phyloP scores from a whole-genome alignment of 2,329 filamentous ascomycete species.

The Ascochyta clinopodiicola region DNA sequence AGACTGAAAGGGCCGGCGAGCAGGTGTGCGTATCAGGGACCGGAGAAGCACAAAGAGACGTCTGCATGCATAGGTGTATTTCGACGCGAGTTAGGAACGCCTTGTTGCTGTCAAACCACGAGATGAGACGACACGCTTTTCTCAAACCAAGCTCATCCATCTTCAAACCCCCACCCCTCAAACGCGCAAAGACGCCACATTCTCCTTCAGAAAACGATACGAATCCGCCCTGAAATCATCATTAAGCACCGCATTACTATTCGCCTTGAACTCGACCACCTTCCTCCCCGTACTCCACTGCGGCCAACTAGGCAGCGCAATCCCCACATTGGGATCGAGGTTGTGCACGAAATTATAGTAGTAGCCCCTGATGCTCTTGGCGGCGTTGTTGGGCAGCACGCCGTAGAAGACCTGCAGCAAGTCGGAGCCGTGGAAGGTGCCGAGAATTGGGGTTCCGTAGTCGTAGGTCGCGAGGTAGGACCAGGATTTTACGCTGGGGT shows the following conservation, averaged over 20 bases:
- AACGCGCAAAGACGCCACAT: constrained; percentile 20
- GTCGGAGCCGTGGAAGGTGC: constrained; percentile 78
- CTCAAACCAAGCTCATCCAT: not conserved
- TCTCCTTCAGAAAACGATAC: constrained; percentile 51
- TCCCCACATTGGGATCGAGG: constrained; percentile 70
- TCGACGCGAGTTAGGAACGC: too few species aligned
- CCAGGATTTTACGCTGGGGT: constrained; percentile 70
- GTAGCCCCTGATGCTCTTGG: constrained; percentile 67
- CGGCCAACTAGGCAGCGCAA: constrained; percentile 58
- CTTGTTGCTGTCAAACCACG: too few species aligned
- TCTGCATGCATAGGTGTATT: too few species aligned
- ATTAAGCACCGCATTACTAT: constrained; percentile 46
- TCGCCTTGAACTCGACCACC: constrained; percentile 58
- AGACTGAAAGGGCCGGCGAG: too few species aligned
- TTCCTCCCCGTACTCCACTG: constrained; percentile 59
- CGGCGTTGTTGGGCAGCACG: constrained; percentile 67
- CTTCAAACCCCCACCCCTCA: not conserved
- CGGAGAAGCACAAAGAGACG: too few species aligned
- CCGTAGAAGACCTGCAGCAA: constrained; percentile 73
- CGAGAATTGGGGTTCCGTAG: constrained; percentile 73
- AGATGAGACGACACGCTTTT: too few species aligned
- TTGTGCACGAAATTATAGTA: constrained; percentile 76
- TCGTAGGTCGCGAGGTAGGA: constrained; percentile 77
- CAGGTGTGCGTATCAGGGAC: too few species aligned
- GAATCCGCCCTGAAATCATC: constrained; percentile 59